Evolutionary conservation across 1,284 basidiomycete genomes (phyloP), one percentile per base, ranked within the genome.

Genomic region (Heterobasidion parviporum): DNA sequence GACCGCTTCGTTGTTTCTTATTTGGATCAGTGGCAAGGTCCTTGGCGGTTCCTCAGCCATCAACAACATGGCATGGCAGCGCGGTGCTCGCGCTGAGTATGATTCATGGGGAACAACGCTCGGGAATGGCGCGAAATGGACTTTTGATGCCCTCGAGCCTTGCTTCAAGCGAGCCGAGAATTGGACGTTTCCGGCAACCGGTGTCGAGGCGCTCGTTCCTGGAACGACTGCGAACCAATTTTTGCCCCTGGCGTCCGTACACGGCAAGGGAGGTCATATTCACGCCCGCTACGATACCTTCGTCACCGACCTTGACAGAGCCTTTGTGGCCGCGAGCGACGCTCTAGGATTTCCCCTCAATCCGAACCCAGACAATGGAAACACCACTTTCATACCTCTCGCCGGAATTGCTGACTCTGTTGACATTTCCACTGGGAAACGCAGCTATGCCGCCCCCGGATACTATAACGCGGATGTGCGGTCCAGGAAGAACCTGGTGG

Each of bases 31-130:
- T 35, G 59, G 59, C n/a, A 59, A 59, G 26, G 59, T 60, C 34
- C 51, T 60, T 8, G 59, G 59, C 32, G 59, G 59, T 9, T 59
- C 59, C 20, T 59, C 57, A 6, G 59, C 59, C 10, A 60, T 60
- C 34, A 59, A 60, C 43, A 54, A 50, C 18, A 54, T 60, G 59
- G 58, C 59, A 33, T 60, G 59, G 59, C 57, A 60, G 50, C 57
- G 57, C 15, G 59, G 58, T 9, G 60, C 59, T 8, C 50, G 53
- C 32, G 50, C 54, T 10, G 58, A 60, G 38, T 60, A 60, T 16
- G 59, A 60, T 16, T 26, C 51, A 14, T 60, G 59, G 59, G 58
- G 54, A 6, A 59, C 57, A 12, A 34, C n/a, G 32, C 52, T 61
- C 6, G 58, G 49, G n/a, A 61, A 61, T 14, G 60, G 60, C 35